Percentiles rank a stretch among this genome's conserved stretches.
Evolutionary conservation across 257 asterid genomes (phyloP).

Genomic region (Haberlea rhodopensis): DNA sequence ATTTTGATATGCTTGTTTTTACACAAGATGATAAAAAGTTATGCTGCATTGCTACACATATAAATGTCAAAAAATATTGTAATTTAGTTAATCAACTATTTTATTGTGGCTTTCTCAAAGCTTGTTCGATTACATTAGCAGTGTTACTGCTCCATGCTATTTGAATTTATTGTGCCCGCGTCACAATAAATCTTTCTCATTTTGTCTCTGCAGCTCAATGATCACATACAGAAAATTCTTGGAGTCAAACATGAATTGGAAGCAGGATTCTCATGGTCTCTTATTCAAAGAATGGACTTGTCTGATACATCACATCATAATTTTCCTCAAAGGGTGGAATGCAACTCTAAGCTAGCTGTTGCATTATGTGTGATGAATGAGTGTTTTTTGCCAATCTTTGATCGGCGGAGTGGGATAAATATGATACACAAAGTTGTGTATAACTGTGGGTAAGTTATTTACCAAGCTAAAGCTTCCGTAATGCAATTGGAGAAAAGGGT

Average conservation of each 20-base stretch:
- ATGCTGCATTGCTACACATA: not conserved
- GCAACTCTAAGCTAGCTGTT: conserved; percentile 95
- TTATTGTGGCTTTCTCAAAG: not conserved
- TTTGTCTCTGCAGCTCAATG: conserved; percentile 55
- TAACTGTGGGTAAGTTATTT: conserved; percentile 75
- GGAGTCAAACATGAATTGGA: conserved; percentile 88
- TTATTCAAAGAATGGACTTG: conserved; percentile 68
- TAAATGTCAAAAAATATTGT: not conserved
- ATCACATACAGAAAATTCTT: conserved; percentile 73
- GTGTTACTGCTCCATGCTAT: conserved; percentile 13
- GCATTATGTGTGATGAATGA: conserved; percentile 86
- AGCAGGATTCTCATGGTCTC: conserved; percentile 91
- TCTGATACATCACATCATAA: conserved; percentile 58
- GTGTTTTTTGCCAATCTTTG: conserved; percentile 88
- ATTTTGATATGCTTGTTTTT: not conserved
- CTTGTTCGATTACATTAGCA: not conserved
- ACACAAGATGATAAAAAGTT: not conserved
- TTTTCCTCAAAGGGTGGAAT: conserved; percentile 74
- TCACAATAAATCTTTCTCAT: not conserved
- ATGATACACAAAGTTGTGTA: conserved; percentile 73
- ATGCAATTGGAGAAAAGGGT: conserved; percentile 6
- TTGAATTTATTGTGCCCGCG: not conserved
- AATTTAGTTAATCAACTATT: not conserved
- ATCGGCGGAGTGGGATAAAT: conserved; percentile 86
- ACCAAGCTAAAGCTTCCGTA: conserved; percentile 7